Percentiles rank a stretch among this genome's conserved stretches.
These are phyloP conservation scores for Schrenkiella parvula DNA, from an alignment of 345 rosid genomes.

Conservation along the genomic window DNA sequence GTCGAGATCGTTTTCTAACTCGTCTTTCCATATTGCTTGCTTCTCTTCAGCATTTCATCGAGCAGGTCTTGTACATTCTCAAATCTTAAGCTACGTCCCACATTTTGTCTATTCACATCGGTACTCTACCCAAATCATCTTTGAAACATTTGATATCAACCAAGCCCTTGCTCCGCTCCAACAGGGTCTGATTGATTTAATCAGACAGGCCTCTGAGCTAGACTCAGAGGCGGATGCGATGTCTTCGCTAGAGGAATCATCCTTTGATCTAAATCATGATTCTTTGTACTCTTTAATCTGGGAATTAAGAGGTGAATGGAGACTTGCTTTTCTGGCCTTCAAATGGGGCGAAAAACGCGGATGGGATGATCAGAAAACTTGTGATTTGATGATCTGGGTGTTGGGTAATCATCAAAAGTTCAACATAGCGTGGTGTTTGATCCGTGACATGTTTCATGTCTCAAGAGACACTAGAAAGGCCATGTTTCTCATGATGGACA, in stretches of 20 bases:
- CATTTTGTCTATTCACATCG: conserved; percentile 25
- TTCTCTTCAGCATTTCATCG: conserved; percentile 51
- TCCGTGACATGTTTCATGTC: conserved; percentile 56
- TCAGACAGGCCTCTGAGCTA: conserved; percentile 43
- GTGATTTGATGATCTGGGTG: conserved; percentile 60
- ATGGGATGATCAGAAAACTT: conserved; percentile 45
- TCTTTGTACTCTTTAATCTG: conserved; percentile 56
- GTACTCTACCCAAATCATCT: conserved; percentile 35
- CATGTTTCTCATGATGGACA: conserved; percentile 81
- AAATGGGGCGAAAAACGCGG: conserved; percentile 69
- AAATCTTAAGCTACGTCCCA: background rate
- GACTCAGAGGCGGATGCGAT: conserved; percentile 54
- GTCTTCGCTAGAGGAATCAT: conserved; percentile 46
- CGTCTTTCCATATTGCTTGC: background rate
- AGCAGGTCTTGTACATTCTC: conserved; percentile 32
- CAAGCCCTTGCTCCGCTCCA: conserved; percentile 19
- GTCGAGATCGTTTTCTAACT: background rate
- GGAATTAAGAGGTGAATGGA: conserved; percentile 66
- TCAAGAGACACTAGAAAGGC: conserved; percentile 49
- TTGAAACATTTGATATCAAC: conserved; percentile 27
- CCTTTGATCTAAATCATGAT: conserved; percentile 35
- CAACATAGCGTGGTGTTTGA: conserved; percentile 73
- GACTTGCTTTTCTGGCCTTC: conserved; percentile 63
- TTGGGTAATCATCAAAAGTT: conserved; percentile 71
- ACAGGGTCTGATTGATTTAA: conserved; percentile 32